These are phyloP conservation scores for Ulota crispa DNA, from an alignment of 225 moss, liverwort and hornwort species.

Conservation along the genomic window DNA sequence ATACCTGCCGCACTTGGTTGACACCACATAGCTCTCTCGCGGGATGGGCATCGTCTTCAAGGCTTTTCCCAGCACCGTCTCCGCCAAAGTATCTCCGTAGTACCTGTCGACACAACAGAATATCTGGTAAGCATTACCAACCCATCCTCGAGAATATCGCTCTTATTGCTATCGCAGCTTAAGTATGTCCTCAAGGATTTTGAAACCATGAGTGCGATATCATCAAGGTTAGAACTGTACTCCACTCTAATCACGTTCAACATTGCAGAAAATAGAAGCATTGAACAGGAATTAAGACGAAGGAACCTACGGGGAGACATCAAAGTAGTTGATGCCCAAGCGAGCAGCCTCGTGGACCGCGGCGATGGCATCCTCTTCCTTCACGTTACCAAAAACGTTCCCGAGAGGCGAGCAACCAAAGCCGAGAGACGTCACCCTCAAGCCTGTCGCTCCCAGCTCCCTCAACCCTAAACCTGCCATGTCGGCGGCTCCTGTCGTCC, in stretches of 20 bases:
- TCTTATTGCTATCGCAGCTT: neutral
- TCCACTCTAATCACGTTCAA: neutral
- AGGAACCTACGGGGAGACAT: conserved; percentile 65
- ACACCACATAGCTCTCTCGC: conserved; percentile 71
- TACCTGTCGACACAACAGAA: conserved; percentile 35
- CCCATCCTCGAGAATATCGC: neutral
- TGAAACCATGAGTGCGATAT: neutral
- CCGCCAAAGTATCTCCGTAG: conserved; percentile 79
- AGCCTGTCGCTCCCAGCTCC: conserved; percentile 56
- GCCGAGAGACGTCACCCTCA: conserved; percentile 42
- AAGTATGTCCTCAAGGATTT: neutral
- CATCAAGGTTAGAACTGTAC: neutral
- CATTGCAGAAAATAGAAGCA: neutral
- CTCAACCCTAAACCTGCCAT: conserved; percentile 57
- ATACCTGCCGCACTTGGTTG: conserved; percentile 91
- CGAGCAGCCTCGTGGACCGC: conserved; percentile 68
- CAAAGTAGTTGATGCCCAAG: conserved; percentile 88
- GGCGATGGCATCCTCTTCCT: conserved; percentile 61
- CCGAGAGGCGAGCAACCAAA: conserved; percentile 59
- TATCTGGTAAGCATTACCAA: neutral
- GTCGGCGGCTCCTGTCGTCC: neutral
- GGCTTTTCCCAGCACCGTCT: conserved; percentile 78
- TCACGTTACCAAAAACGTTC: conserved; percentile 52
- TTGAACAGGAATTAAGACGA: neutral
- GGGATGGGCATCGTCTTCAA: conserved; percentile 67